Evolutionary conservation across 257 asterid genomes (phyloP).

Genomic region (Solanum rostratum): DNA sequence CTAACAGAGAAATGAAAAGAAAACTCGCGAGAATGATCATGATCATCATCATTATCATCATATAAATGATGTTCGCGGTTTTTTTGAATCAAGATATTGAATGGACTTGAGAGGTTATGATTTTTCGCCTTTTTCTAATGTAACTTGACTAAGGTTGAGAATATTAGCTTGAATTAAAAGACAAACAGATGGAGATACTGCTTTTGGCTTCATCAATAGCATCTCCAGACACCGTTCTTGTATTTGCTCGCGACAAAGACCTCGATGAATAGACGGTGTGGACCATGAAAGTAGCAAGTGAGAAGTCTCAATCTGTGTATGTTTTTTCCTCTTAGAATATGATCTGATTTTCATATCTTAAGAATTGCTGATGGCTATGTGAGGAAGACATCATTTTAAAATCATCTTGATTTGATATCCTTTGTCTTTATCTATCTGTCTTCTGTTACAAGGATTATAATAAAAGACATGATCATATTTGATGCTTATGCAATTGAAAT

Average conservation of each 20-base stretch:
- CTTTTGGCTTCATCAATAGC: neutral
- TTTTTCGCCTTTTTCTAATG: neutral
- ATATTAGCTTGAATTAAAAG: neutral
- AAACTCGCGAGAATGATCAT: constrained; percentile 1
- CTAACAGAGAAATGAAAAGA: constrained; percentile 13
- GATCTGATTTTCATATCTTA: neutral
- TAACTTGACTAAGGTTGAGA: neutral
- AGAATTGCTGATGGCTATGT: neutral
- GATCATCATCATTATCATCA: neutral
- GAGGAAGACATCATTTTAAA: neutral
- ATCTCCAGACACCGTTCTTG: neutral
- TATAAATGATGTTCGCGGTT: neutral
- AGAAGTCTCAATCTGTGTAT: neutral
- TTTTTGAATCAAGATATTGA: neutral
- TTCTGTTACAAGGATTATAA: neutral
- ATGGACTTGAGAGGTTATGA: neutral
- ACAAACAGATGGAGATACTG: neutral
- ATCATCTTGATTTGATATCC: neutral
- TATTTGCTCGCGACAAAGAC: neutral
- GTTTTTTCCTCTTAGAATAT: neutral
- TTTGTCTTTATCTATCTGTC: neutral
- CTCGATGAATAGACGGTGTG: neutral
- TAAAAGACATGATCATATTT: neutral
- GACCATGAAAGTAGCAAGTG: neutral
- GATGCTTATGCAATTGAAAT: neutral